Percentiles rank a stretch among this genome's conserved stretches.
phyloP scores from a whole-genome alignment of 2,329 filamentous ascomycete species.

The Anthostomella pinea region DNA sequence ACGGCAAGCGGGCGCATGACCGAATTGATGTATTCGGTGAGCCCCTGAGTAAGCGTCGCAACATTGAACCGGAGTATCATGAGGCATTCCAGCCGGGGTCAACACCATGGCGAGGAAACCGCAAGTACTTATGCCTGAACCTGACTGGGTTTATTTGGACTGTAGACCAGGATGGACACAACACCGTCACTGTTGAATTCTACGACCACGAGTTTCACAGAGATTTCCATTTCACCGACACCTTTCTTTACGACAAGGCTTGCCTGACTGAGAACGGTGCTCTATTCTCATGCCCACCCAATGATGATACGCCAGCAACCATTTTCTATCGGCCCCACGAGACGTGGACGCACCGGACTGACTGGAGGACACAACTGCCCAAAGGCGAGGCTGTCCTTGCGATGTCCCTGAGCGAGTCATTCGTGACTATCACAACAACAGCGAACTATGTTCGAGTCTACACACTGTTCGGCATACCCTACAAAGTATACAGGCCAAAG shows the following conservation, averaged over 20 bases:
- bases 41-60: slow-evolving; percentile 47
- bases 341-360: slow-evolving; percentile 86
- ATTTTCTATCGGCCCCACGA: slow-evolving; percentile 98
- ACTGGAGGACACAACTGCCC: slow-evolving; percentile 89
- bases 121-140: slow-evolving; percentile 91
- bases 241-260: slow-evolving; percentile 92
- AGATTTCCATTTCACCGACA: slow-evolving; percentile 97
- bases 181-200: slow-evolving; percentile 96
- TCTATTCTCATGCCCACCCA: slow-evolving; percentile 77
- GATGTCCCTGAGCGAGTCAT: slow-evolving; percentile 87
- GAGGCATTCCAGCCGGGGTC: slow-evolving; percentile 88
- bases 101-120: slow-evolving; percentile 92
- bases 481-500: slow-evolving; percentile 88
- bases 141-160: slow-evolving; percentile 95
- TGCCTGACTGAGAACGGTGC: slow-evolving; percentile 84
- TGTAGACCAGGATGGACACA: slow-evolving; percentile 86
- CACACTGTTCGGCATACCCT: slow-evolving; percentile 87
- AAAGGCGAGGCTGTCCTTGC: slow-evolving; percentile 81
- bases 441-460: slow-evolving; percentile 88
- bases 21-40: slow-evolving; percentile 50
- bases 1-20: slow-evolving; percentile 49
- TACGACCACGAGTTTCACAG: slow-evolving; percentile 91
- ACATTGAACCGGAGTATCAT: slow-evolving; percentile 66
- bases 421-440: slow-evolving; percentile 83
- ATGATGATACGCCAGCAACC: slow-evolving; percentile 63